A percentile compares a stretch with the other conserved stretches of the same genome.
phyloP scores from a whole-genome alignment of 1,284 basidiomycete species.

The Erythrobasidium hasegawianum region DNA sequence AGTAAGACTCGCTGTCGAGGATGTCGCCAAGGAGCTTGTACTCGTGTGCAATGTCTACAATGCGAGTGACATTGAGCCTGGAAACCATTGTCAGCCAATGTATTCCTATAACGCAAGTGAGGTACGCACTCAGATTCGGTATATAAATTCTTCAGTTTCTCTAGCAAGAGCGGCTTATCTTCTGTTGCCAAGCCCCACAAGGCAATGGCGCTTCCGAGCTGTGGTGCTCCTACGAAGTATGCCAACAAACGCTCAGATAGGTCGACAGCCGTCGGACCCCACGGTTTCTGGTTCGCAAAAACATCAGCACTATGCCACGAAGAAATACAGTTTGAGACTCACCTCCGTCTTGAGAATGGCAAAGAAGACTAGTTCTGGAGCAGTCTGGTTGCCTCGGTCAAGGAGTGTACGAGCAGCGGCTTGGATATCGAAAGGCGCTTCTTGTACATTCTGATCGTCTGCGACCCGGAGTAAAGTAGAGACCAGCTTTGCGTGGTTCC shows the following conservation, averaged over 20 bases:
- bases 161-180: constrained; percentile 75
- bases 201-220: not conserved
- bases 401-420: constrained; percentile 65
- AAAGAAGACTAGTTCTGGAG: constrained; percentile 90
- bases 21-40: constrained; percentile 87
- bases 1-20: constrained; percentile 78
- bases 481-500: constrained; percentile 90
- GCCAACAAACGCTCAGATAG: constrained; percentile 80
- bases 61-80: constrained; percentile 78
- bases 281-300: constrained; percentile 61
- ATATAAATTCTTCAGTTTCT: constrained; percentile 86
- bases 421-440: not conserved
- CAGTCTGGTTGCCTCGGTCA: constrained; percentile 85
- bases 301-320: not conserved
- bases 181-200: constrained; percentile 77
- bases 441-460: constrained; percentile 58
- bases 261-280: constrained; percentile 79
- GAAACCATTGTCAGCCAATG: not conserved
- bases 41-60: constrained; percentile 92
- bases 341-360: constrained; percentile 62
- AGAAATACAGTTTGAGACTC: constrained; percentile 69
- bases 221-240: constrained; percentile 84
- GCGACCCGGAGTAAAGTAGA: constrained; percentile 76
- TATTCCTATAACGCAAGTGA: too few species aligned
- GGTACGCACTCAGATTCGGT: constrained; percentile 65